Base-by-base conservation (phyloP, 495 filamentous ascomycete species). In the Parathielavia appendiculata region DNA sequence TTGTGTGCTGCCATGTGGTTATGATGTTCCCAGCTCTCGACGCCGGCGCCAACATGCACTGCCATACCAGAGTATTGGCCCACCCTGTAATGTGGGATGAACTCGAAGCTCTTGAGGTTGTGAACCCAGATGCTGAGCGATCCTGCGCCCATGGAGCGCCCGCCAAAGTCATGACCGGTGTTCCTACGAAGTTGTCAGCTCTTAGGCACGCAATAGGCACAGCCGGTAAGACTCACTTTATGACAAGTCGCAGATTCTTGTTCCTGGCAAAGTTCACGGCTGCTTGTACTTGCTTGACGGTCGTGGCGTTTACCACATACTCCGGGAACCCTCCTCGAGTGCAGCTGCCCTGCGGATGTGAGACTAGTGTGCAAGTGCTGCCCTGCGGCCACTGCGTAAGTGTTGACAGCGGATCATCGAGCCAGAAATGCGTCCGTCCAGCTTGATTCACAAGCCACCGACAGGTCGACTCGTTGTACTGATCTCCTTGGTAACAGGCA, bases 131-230 rank as follows among this genome's bases (percentile, higher is more conserved):
- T 69, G 46, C 75, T 75, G 8, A 87, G 64, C 4, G 81, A 77
- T 30, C 83, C 81, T 1, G 77, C 76, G 23, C 82, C 78, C 7
- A 68, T 64, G 0, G 71, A 80, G 62, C 83, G 79, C 30, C 82
- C 84, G 14, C 69, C 73, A 66, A 83, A 86, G 65, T 88, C 84
- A 63, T 89, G 85, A 23, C 86, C 85, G 3, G 85, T 87, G 59
- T 85, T 88, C 71, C 84, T 86, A 56, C 46, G n/a, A n/a, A n/a
- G 7, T 34, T 55, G 16, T n/a, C n/a, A n/a, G n/a, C n/a, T 11
- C 13, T 17, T 56, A 22, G 39, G 22, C 4, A 8, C 20, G 11
- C 26, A 10, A 23, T 35, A 5, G n/a, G n/a, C 20, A 39, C 8
- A 34, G 2, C 1, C 2, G 13, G 35, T 5, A 2, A 14, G 5